Evolutionary conservation across 257 asterid genomes (phyloP), one percentile per base, ranked within the genome.

Genomic region (Euphrasia confusa): DNA sequence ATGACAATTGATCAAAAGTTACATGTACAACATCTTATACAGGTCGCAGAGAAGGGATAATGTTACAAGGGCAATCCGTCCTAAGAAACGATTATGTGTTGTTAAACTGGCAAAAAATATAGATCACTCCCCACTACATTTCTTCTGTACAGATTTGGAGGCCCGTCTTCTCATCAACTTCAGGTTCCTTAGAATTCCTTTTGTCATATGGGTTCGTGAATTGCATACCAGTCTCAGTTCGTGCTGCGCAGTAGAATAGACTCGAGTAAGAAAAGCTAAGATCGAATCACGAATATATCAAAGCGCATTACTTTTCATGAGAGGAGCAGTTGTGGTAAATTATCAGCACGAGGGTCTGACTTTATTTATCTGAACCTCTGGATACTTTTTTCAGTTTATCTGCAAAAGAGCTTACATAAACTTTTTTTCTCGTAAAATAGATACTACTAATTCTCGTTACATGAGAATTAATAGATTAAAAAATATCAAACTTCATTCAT

Each of bases 331-430:
- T 52, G 58, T n/a, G 42, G 55, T 56, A 52, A 33, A 53, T 68
- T 70, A 76, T 79, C 82, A 0, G 76, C 59, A 12, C 27, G 67
- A 35, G 74, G 65, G 4, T 27, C 44, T n/a, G 58, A 63, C 40
- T 17, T 63, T 12, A 45, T 63, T 10, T 35, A 57, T 47, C 57
- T 72, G 80, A 70, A 78, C 76, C 69, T 81, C 87, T 3, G 87
- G 82, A 76, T 81, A 79, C 18, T 58, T 61, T 73, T 30, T 72
- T 84, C 84, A 78, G 76, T 79, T 81, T 66, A 81, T 72, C 87
- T 81, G 79, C 75, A 76, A 71, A 57, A 52, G 17, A 10, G 54
- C 44, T 15, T 27, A 39, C 12, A n/a, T 56, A 35, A 54, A 37
- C 21, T 44, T 44, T 13, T 44, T 13, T 44, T 44, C 15, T n/a